Base-by-base conservation (phyloP, 2,329 filamentous ascomycete genomes). In the Penicillium sp. region DNA sequence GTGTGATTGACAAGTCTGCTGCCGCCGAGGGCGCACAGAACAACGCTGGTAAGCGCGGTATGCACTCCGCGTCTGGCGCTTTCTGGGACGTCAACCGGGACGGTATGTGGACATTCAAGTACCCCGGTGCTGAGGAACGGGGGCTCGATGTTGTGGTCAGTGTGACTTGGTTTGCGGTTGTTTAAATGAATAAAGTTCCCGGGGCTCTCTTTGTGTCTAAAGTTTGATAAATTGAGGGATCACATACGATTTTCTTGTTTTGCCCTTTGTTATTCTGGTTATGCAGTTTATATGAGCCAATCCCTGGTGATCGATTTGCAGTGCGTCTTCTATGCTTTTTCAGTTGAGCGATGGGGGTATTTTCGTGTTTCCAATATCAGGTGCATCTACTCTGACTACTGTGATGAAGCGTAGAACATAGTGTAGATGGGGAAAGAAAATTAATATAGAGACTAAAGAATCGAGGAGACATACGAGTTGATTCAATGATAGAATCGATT, bases 41-140 rank as follows among this genome's bases (percentile, higher is more conserved):
- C 60, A 88, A 85, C 27, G 89, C 90, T 55, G 93, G 92, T 55
- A 86, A 93, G 64, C 86, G 93, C 63, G 95, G 95, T 63, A 80
- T 81, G 79, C 79, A 81, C 68, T 77, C 77, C 16, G 79, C 79
- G 27, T 77, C 77, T 1, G 79, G 78, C 5, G 79, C 78, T 3
- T 81, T 77, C 69, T 81, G 79, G 79, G 78, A 81, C 59, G 78
- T 78, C 41, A 79, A 79, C 59, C 77, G 76, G n/a, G 79, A 81
- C 63, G 79, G 79, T 44, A 81, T 80, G 79, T 81, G 79, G 78
- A 81, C 77, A 49, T 80, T 75, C 69, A 81, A 81, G 68, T 80
- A 80, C 65, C 73, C 77, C 24, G 76, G 74, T 29, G 78, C 71
- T 10, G 76, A 77, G 60, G 75, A 75, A 61, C 77, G 74, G 63